Conservation (phyloP, 768 basidiomycete genomes). For the Pulveroboletus sp. region DNA sequence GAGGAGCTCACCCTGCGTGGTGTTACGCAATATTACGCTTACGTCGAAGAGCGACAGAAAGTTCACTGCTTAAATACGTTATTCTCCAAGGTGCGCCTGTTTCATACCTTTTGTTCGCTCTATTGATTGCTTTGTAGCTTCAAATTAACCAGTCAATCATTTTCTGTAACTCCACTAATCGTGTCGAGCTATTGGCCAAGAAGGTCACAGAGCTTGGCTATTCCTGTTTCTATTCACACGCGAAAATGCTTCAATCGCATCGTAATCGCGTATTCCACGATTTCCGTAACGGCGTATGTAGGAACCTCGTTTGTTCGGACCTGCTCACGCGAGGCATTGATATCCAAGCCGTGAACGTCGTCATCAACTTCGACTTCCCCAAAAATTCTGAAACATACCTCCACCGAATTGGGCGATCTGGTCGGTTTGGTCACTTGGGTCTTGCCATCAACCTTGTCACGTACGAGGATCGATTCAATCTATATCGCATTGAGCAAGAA, state of each 20-base stretch:
- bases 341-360: conserved; percentile 99
- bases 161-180: conserved; percentile 99
- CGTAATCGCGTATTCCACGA: conserved; percentile 99
- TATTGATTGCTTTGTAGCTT: conserved; percentile 48
- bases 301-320: conserved; percentile 97
- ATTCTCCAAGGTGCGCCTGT: conserved; percentile 79
- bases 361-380: conserved; percentile 99
- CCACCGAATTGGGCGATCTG: conserved; percentile 96
- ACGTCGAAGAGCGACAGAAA: conserved; percentile 98
- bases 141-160: conserved; percentile 99
- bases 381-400: conserved; percentile 99
- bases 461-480: conserved; percentile 95
- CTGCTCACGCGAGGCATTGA: conserved; percentile 98
- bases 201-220: conserved; percentile 99
- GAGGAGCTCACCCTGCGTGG: conserved; percentile 97
- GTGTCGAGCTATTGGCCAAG: conserved; percentile 97
- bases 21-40: conserved; percentile 99
- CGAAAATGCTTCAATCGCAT: conserved; percentile 98
- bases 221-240: conserved; percentile 99
- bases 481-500: conserved; percentile 98
- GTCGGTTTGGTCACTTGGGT: conserved; percentile 95
- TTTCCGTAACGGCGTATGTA: conserved; percentile 96
- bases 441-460: conserved; percentile 97
- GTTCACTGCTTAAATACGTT: conserved; percentile 99
- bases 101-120: background rate